Percentiles rank a stretch among this genome's conserved stretches.
phyloP scores from a whole-genome alignment of 2,329 filamentous ascomycete species.

The Fusarium hainanense region DNA sequence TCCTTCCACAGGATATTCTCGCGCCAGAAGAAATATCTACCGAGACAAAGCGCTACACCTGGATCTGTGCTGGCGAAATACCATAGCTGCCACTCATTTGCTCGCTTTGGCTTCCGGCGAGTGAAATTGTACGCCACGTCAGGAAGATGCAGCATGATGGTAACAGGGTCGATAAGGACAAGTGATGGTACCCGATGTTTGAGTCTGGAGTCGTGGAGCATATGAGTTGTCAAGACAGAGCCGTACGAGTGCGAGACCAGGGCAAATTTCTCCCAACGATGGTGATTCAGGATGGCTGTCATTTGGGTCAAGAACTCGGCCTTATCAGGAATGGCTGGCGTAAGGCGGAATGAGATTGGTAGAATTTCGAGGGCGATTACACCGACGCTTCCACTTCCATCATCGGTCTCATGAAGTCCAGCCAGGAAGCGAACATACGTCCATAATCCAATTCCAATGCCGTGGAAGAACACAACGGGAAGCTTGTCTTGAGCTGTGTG shows the following conservation, averaged over 20 bases:
- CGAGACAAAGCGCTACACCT: constrained; percentile 72
- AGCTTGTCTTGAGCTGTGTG: constrained; percentile 62
- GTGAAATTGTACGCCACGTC: constrained; percentile 80
- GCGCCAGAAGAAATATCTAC: constrained; percentile 76
- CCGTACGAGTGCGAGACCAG: constrained; percentile 74
- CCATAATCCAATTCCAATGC: constrained; percentile 75
- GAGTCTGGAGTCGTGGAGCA: constrained; percentile 63
- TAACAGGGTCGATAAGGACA: constrained; percentile 70
- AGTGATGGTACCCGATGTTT: constrained; percentile 61
- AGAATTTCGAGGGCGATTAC: constrained; percentile 75
- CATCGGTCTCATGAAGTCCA: constrained; percentile 55
- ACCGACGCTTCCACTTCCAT: constrained; percentile 60
- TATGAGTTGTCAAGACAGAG: constrained; percentile 70
- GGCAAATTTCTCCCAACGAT: constrained; percentile 68
- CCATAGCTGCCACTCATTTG: constrained; percentile 78
- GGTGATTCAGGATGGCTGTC: constrained; percentile 64
- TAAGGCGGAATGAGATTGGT: constrained; percentile 72
- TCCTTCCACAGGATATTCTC: constrained; percentile 78
- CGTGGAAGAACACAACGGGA: constrained; percentile 76
- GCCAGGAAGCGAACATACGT: constrained; percentile 69
- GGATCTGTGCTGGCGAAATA: constrained; percentile 77
- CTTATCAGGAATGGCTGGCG: constrained; percentile 61
- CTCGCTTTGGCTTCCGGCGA: constrained; percentile 59
- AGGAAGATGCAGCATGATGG: constrained; percentile 74
- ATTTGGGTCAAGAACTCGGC: constrained; percentile 68